Conservation (phyloP, 805 yeast genomes). For the Candida insectalens region DNA sequence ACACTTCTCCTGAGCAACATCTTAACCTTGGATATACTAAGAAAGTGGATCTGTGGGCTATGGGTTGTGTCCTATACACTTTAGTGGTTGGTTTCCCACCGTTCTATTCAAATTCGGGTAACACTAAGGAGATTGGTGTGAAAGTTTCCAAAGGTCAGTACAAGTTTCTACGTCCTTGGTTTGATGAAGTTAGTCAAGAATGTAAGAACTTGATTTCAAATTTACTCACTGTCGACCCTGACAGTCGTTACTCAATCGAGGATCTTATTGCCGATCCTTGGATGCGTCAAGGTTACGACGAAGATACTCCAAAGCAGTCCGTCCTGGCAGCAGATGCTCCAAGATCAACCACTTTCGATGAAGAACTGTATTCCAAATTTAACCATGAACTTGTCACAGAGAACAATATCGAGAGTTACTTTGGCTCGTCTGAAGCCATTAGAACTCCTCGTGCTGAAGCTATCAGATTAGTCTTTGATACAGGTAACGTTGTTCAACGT, state of each 20-base stretch:
- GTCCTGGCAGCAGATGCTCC: conserved; percentile 23
- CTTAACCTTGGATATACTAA: conserved; percentile 50
- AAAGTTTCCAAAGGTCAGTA: conserved; percentile 67
- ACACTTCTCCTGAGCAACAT: conserved; percentile 67
- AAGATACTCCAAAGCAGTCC: conserved; percentile 4
- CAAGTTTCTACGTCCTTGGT: conserved; percentile 75
- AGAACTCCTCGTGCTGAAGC: conserved; percentile 29
- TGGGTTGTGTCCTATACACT: conserved; percentile 64
- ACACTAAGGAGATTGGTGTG: conserved; percentile 47
- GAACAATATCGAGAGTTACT: conserved; percentile 14
- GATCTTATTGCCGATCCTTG: conserved; percentile 67
- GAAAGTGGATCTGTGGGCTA: conserved; percentile 65
- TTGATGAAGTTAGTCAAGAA: conserved; percentile 70
- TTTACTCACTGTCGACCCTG: conserved; percentile 62
- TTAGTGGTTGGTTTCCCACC: conserved; percentile 69
- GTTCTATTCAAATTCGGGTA: conserved; percentile 54
- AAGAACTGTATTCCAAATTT: conserved; percentile 17
- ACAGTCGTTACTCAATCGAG: conserved; percentile 55
- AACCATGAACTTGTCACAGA: conserved; percentile 17
- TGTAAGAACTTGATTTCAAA: conserved; percentile 62
- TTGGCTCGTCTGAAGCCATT: conserved; percentile 5
- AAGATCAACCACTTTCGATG: conserved; percentile 18
- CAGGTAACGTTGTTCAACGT: conserved; percentile 24
- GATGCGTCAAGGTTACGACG: conserved; percentile 29
- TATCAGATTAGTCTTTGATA: conserved; percentile 27